phyloP scores from a whole-genome alignment of 495 filamentous ascomycete species.

The Penicillium fimorum region DNA sequence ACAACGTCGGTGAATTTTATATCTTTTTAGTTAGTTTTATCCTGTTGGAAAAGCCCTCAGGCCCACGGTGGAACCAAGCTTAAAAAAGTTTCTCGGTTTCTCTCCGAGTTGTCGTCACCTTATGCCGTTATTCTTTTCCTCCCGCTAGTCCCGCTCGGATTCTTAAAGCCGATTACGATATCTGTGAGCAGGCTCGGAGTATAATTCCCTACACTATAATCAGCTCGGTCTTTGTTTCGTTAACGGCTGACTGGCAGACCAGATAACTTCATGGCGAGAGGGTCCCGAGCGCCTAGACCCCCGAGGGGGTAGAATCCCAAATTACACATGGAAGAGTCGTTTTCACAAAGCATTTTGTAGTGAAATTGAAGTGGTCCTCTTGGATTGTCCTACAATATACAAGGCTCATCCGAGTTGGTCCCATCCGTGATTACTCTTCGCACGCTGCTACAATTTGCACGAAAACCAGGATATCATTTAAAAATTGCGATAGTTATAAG shows the following conservation, averaged over 20 bases:
- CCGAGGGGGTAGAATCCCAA: too few species aligned
- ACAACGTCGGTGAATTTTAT: background rate
- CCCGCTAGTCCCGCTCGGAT: background rate
- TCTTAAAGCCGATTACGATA: background rate
- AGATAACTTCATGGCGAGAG: too few species aligned
- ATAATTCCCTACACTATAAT: background rate
- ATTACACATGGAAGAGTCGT: too few species aligned
- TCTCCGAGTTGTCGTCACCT: background rate
- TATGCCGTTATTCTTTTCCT: background rate
- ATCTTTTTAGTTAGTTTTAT: background rate
- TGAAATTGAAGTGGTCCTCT: background rate
- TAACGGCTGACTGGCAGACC: too few species aligned
- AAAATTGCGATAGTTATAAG: background rate
- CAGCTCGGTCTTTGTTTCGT: too few species aligned
- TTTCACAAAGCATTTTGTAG: too few species aligned
- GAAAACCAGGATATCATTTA: background rate
- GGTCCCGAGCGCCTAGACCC: too few species aligned
- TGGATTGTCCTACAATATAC: too few species aligned
- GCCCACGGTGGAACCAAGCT: background rate
- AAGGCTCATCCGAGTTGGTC: background rate
- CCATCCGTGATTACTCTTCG: background rate
- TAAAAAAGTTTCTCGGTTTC: background rate
- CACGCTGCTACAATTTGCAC: background rate
- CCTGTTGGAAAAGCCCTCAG: background rate
- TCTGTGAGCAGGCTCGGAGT: background rate